Conservation (phyloP, 2,329 filamentous ascomycete species). For the Colletotrichum karsti region DNA sequence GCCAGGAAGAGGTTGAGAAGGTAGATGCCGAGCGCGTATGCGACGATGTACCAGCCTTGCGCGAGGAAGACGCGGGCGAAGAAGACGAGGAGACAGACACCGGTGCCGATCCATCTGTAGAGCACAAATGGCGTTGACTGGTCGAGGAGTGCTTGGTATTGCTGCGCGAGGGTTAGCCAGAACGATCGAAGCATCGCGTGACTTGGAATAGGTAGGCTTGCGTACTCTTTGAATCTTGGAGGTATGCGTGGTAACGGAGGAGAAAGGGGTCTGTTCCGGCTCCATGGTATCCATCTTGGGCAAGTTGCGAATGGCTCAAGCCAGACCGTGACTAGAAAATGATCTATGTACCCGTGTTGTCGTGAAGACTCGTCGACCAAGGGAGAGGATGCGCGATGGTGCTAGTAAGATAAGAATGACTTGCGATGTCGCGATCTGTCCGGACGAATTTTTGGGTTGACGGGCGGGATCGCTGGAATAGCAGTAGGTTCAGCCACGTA, state of each 20-base stretch:
- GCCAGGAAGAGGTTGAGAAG: constrained; percentile 98
- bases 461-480: constrained; percentile 8
- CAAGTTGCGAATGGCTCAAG: neutral
- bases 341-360: neutral
- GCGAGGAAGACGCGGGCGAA: constrained; percentile 89
- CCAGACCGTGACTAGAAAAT: neutral
- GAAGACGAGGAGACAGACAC: constrained; percentile 78
- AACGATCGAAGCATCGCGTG: neutral
- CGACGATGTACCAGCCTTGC: constrained; percentile 99
- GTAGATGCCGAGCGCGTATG: constrained; percentile 98
- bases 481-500: constrained; percentile 31
- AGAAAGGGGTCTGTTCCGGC: constrained; percentile 91
- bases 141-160: constrained; percentile 95
- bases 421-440: constrained; percentile 27
- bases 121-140: constrained; percentile 88
- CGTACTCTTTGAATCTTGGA: constrained; percentile 76
- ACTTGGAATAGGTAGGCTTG: constrained; percentile 37
- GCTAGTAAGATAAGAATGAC: neutral
- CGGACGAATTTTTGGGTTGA: constrained; percentile 27
- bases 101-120: constrained; percentile 93
- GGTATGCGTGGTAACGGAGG: constrained; percentile 87
- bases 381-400: neutral
- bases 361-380: neutral
- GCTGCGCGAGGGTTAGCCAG: constrained; percentile 57
- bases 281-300: constrained; percentile 82